Evolutionary conservation across 768 basidiomycete genomes (phyloP), one percentile per base, ranked within the genome.

Genomic region (Amanita rimosa): DNA sequence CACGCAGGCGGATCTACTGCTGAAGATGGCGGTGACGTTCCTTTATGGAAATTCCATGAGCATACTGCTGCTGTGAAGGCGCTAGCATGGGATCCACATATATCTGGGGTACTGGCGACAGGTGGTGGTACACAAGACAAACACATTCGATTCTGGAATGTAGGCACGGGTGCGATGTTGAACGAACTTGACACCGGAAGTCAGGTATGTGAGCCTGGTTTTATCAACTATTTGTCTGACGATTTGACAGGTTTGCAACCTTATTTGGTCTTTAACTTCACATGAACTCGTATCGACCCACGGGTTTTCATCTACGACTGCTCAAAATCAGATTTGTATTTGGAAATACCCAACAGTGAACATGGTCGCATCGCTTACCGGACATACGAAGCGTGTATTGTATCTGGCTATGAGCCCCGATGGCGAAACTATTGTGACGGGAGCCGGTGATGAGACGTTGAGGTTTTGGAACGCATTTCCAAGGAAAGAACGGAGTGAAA

Each of bases 111-210:
- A 2, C 67, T 98, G 29, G 96, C 95, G 0, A 92, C 88, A 6
- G 96, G 96, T 4, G 95, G 95, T 8, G 96, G 95, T 6, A 99
- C 95, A n/a, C 93, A 96, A 57, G 96, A 98, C 62, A 95, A 94
- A 65, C 95, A 93, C 60, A 93, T 99, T 39, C 73, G 94, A 51
- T 97, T 96, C 61, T 99, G 96, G 95, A 98, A 99, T 61, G 88
- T 86, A 6, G 69, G 78, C 31, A 90, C 81, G 46, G 96, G 95
- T 26, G 78, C 75, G 19, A 77, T 95, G 78, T 69, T 96, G 51
- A 81, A 76, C 52, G 85, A 92, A 61, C 72, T 93, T 42, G 94
- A 98, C 64, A 98, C 96, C 0, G 96, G 96, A 3, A 91, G 87
- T 53, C 95, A 99, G 76, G 94, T 95, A 51, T 49, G 80, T 65